Evolutionary conservation across 2,329 filamentous ascomycete species (phyloP).

Genomic region (Colletotrichum sansevieriae): DNA sequence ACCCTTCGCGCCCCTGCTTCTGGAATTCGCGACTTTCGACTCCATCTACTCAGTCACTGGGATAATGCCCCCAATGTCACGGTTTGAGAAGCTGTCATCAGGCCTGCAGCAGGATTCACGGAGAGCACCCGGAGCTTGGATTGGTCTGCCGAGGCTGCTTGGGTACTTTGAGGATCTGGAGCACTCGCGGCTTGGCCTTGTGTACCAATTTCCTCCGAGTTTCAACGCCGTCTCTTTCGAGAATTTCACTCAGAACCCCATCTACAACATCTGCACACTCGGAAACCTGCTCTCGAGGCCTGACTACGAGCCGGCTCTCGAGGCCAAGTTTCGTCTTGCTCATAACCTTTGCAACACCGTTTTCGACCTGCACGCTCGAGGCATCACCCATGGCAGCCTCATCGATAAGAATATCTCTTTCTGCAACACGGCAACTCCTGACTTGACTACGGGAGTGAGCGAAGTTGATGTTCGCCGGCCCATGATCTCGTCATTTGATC

Average conservation of each 20-base stretch:
- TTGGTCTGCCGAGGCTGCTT: slow-evolving; percentile 70
- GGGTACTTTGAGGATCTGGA: slow-evolving; percentile 83
- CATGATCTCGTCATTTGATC: slow-evolving; percentile 79
- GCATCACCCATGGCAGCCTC: slow-evolving; percentile 79
- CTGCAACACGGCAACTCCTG: slow-evolving; percentile 60
- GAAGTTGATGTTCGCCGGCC: slow-evolving; percentile 76
- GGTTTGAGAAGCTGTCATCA: slow-evolving; percentile 73
- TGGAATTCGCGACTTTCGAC: slow-evolving; percentile 78
- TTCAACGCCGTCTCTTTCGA: slow-evolving; percentile 72
- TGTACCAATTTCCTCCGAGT: slow-evolving; percentile 79
- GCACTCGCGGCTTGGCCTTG: slow-evolving; percentile 77
- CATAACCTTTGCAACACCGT: slow-evolving; percentile 79
- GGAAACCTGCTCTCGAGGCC: slow-evolving; percentile 65
- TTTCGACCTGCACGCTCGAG: slow-evolving; percentile 78
- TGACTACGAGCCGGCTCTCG: slow-evolving; percentile 74
- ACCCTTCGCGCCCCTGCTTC: slow-evolving; percentile 69
- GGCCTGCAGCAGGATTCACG: slow-evolving; percentile 68
- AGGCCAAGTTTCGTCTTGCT: slow-evolving; percentile 82
- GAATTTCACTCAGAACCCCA: slow-evolving; percentile 61
- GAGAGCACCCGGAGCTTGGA: slow-evolving; percentile 68
- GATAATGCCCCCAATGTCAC: slow-evolving; percentile 73
- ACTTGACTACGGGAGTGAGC: slow-evolving; percentile 55
- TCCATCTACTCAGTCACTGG: slow-evolving; percentile 72
- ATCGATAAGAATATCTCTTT: slow-evolving; percentile 77
- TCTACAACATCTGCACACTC: slow-evolving; percentile 67